These are phyloP conservation scores for Dipodascopsis uninucleata DNA, from an alignment of 805 yeast species.

Conservation along the genomic window DNA sequence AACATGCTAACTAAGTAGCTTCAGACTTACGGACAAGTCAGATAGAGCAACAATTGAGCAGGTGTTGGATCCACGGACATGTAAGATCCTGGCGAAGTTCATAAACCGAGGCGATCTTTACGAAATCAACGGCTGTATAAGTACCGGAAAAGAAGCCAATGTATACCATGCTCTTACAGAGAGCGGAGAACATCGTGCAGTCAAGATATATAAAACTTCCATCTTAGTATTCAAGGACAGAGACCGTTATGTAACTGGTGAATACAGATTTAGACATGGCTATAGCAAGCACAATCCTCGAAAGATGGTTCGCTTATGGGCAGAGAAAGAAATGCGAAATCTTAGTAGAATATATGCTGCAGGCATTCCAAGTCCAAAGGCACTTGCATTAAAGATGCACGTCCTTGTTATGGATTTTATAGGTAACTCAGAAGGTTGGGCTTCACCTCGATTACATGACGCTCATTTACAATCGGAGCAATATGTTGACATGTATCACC, in stretches of 20 bases:
- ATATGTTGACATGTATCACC: conserved; percentile 63
- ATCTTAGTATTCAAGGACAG: conserved; percentile 95
- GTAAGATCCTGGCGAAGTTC: conserved; percentile 74
- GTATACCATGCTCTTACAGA: conserved; percentile 72
- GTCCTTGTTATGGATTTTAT: conserved; percentile 93
- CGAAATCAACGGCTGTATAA: conserved; percentile 85
- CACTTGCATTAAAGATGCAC: conserved; percentile 81
- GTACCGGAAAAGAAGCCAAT: conserved; percentile 99
- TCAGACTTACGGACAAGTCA: conserved; percentile 60
- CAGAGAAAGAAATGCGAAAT: conserved; percentile 94
- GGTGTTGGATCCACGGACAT: conserved; percentile 91
- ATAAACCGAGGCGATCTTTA: conserved; percentile 80
- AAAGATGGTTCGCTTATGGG: conserved; percentile 98
- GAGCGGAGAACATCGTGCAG: conserved; percentile 59
- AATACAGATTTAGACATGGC: conserved; percentile 84
- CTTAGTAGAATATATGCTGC: conserved; percentile 71
- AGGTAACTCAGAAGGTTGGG: conserved; percentile 70
- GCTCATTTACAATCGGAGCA: conserved; percentile 46
- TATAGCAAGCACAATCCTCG: conserved; percentile 85
- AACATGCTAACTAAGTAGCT: not conserved
- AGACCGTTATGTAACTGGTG: conserved; percentile 94
- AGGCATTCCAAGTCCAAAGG: conserved; percentile 93
- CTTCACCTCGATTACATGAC: conserved; percentile 86
- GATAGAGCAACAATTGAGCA: conserved; percentile 96
- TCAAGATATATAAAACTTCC: conserved; percentile 93